Evolutionary conservation across 2,329 filamentous ascomycete genomes (phyloP), one percentile per base, ranked within the genome.

Genomic region (Colletotrichum filicis): DNA sequence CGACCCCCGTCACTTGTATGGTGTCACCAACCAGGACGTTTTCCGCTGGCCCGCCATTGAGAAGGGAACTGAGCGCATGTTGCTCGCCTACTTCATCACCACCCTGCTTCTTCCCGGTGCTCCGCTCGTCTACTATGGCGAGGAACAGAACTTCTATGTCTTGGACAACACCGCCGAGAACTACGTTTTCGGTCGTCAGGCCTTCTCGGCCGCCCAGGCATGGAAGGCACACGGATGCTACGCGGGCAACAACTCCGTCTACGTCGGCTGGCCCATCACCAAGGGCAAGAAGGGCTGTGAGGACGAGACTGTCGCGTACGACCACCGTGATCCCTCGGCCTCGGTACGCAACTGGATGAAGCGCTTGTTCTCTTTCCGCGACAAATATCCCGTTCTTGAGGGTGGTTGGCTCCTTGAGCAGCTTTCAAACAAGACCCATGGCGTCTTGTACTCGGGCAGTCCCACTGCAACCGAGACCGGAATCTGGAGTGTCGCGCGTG

Each of bases 151-250:
- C 0, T 90, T 90, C 74, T 92, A 92, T 76, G 82, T 91, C 0
- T 81, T 92, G 3, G 91, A 93, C 77, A 91, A 89, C 71, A 91
- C 90, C 0, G 90, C 90, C 5, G 82, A 83, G 70, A 92, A 92
- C 76, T 93, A 92, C 77, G 86, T 93, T 55, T 93, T 90, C 77
- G 91, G 91, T 24, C 87, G 91, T 76, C 88, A 90, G 77, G 82
- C 91, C 2, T 92, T 93, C 87, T 87, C 88, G 9, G 86, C 89
- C 3, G 85, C 89, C 2, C 87, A 87, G 3, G 91, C 90, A 2
- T 93, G 91, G 91, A 88, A 91, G 76, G 85, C 86, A 46, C 91
- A 93, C 76, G 91, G 91, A 6, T 93, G 91, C 78, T 92, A 92
- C 80, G 82, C 82, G 16, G 83, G 92, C 4, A 84, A 85, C 22